Evolutionary conservation across 106 monocot genomes (phyloP), one percentile per base, ranked within the genome.

Genomic region (Dioscorea alata): DNA sequence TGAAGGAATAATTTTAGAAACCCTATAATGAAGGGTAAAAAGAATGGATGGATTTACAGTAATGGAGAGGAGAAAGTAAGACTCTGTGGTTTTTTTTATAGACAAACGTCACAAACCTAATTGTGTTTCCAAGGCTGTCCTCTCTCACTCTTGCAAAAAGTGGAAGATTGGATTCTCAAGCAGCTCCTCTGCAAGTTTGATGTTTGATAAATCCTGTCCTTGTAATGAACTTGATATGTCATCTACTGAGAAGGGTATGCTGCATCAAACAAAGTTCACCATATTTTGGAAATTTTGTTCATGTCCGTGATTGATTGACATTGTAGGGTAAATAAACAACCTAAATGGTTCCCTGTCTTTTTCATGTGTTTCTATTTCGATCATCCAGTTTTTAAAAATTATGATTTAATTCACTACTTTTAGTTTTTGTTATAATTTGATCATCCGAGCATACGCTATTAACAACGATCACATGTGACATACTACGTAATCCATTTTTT

Each of bases 211-310:
- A 17, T 86, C 90, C 73, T 86, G 86, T 14, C 78, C 83, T 70
- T 90, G 81, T 22, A 83, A 28, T 33, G 90, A 76, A 57, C 35
- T 81, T 25, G 83, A 83, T 75, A 90, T 75, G 51, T 86, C 90
- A 61, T 86, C 83, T 4, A 83, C 81, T 13, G 90, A 86, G 70
- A 90, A 90, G 13, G 90, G 90, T 22, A 90, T 90, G 78, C 90
- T 90, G 86, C 80, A 80, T 49, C 28, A 65, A 17, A 23, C 28
- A 65, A 17, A 23, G 20, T 53, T 19, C 20, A 22, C 33, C 33
- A 28, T n/a, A 28, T 28, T 28, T 14, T 23, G 2, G 42, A 19
- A 49, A 54, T 10, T 12, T 16, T 15, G 14, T 61, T 33, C 61
- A 61, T 28, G 28, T n/a, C n/a, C n/a, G n/a, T n/a, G 25, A 18